phyloP scores from a whole-genome alignment of 768 basidiomycete genomes.

The Leccinum ochraceum region DNA sequence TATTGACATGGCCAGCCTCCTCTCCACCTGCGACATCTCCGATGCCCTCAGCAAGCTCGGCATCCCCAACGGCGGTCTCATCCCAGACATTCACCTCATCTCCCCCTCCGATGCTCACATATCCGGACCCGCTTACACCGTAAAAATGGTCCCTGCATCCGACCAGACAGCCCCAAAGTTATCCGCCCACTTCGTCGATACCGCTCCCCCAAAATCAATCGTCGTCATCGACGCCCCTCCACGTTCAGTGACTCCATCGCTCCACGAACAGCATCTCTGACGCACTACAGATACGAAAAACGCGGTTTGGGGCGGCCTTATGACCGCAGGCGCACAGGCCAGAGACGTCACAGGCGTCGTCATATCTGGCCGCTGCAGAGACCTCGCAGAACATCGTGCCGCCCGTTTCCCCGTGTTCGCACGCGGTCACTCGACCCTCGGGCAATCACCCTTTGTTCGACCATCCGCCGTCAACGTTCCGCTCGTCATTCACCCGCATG shows the following conservation, averaged over 20 bases:
- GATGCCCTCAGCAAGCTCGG: slow-evolving; percentile 86
- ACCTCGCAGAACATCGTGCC: slow-evolving; percentile 73
- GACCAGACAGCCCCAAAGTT: slow-evolving; percentile 64
- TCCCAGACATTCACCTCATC: slow-evolving; percentile 73
- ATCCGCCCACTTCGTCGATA: slow-evolving; percentile 80
- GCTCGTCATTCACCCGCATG: slow-evolving; percentile 44
- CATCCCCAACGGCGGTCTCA: slow-evolving; percentile 66
- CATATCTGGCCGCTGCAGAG: slow-evolving; percentile 84
- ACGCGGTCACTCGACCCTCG: slow-evolving; percentile 79
- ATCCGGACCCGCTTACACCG: slow-evolving; percentile 86
- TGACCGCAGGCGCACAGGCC: slow-evolving; percentile 82
- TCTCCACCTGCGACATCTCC: slow-evolving; percentile 82
- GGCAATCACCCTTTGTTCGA: slow-evolving; percentile 82
- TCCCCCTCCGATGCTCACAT: slow-evolving; percentile 37
- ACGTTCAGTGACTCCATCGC: slow-evolving; percentile 43
- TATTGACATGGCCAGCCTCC: slow-evolving; percentile 41
- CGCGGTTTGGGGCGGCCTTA: slow-evolving; percentile 91
- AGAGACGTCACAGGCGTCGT: slow-evolving; percentile 73
- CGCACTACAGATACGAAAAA: slow-evolving; percentile 59
- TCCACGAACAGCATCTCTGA: neutral
- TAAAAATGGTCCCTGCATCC: slow-evolving; percentile 69
- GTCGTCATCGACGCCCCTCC: slow-evolving; percentile 76
- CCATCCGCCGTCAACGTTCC: slow-evolving; percentile 75
- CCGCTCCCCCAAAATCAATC: slow-evolving; percentile 60
- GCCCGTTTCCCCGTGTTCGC: slow-evolving; percentile 81